phyloP scores from a whole-genome alignment of 2,329 filamentous ascomycete genomes.

The Dendrostoma leiphaemia region DNA sequence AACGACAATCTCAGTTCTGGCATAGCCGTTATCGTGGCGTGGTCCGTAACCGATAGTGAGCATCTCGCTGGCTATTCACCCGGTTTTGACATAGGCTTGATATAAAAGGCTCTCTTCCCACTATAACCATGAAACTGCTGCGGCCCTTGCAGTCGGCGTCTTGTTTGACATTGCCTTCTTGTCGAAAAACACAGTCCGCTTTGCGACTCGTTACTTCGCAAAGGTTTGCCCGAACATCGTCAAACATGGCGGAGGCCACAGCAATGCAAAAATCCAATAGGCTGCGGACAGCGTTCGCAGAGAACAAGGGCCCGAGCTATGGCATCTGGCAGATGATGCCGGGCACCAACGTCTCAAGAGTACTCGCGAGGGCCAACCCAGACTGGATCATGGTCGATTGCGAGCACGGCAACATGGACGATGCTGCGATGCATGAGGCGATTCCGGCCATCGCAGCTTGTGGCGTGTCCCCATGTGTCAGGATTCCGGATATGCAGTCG shows the following conservation, averaged over 20 bases:
- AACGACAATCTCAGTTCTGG: neutral
- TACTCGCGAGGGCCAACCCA: constrained; percentile 59
- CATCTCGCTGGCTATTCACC: neutral
- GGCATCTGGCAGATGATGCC: constrained; percentile 65
- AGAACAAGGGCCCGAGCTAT: constrained; percentile 46
- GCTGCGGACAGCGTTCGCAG: constrained; percentile 47
- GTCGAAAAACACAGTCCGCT: too few species aligned
- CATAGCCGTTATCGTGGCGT: neutral
- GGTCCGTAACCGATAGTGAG: too few species aligned
- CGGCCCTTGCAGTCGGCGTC: neutral
- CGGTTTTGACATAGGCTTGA: neutral
- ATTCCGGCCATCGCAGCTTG: constrained; percentile 55
- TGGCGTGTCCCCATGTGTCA: constrained; percentile 53
- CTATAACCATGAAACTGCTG: neutral
- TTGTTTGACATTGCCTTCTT: neutral
- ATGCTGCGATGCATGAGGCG: constrained; percentile 56
- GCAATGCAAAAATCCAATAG: constrained; percentile 45
- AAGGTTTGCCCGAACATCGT: neutral
- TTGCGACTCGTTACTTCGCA: neutral
- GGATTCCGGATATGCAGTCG: constrained; percentile 55
- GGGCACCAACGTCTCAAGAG: constrained; percentile 56
- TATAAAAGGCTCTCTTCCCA: neutral
- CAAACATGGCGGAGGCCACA: constrained; percentile 20
- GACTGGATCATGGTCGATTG: constrained; percentile 66
- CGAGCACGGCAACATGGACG: constrained; percentile 56